phyloP scores from a whole-genome alignment of 805 yeast genomes.

The Ogataea sp. region DNA sequence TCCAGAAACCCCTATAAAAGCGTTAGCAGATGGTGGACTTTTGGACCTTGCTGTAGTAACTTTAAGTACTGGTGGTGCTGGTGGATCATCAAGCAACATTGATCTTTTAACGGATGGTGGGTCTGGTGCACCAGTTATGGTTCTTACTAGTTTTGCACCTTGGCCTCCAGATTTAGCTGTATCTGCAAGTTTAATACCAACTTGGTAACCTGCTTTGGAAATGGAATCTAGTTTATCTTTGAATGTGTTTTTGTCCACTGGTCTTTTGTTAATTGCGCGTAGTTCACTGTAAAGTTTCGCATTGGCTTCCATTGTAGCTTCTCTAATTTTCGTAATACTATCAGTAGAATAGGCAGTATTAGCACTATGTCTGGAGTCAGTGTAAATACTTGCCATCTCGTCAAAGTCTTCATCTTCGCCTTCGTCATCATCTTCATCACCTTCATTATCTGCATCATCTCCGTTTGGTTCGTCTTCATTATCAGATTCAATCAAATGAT shows the following conservation, averaged over 20 bases:
- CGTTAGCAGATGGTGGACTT: conserved; percentile 1
- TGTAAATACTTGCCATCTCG: conserved; percentile 4
- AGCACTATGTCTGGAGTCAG: conserved; percentile 7
- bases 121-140: conserved; percentile 33
- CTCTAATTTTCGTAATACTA: conserved; percentile 12
- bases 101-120: conserved; percentile 18
- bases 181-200: conserved; percentile 27
- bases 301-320: conserved; percentile 17
- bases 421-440: conserved; percentile 1
- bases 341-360: conserved; percentile 7
- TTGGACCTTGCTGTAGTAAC: background rate
- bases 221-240: conserved; percentile 21
- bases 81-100: conserved; percentile 18
- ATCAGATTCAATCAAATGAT: background rate
- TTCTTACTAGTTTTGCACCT: conserved; percentile 31
- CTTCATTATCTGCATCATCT: conserved; percentile 6
- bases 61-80: conserved; percentile 2
- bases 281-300: conserved; percentile 18
- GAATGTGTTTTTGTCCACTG: conserved; percentile 19
- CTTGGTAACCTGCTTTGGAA: conserved; percentile 23
- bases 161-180: conserved; percentile 29
- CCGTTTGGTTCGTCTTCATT: conserved; percentile 1
- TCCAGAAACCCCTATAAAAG: conserved; percentile 7
- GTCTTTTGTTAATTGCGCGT: conserved; percentile 11
- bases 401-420: conserved; percentile 10